Base-by-base conservation (phyloP, 2,329 filamentous ascomycete species). In the Ascochyta viciae-villosae region DNA sequence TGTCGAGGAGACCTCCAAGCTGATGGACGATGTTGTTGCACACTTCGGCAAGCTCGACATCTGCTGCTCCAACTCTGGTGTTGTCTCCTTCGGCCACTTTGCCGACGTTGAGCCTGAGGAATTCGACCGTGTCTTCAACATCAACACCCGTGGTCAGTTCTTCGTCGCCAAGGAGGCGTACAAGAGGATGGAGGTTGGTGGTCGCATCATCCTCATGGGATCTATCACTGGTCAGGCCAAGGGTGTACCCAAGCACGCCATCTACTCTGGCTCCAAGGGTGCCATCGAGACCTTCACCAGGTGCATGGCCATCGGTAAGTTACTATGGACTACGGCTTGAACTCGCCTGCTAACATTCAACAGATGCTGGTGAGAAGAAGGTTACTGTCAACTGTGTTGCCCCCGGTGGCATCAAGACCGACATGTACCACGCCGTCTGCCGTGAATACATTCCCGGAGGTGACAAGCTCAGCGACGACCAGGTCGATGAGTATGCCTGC, bases 21-120 rank as follows among this genome's bases (percentile, higher is more conserved):
- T 91, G 64, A 89, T 91, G 79, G 81, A 84, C 54, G 75, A 88
- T 70, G 87, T 87, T 50, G 80, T 87, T 60, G 77, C 79, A 64
- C 80, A 84, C 74, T 91, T 87, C 70, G 87, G 87, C 74, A 82
- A 85, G 74, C 81, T 90, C 69, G 81, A 90, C 77, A 88, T 90
- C 65, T 87, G 88, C 68, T 86, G 85, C 81, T 89, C 85, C 71
- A 90, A 90, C 81, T 86, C 84, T 41, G 87, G 82, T 62, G 82
- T 83, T 50, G 81, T 83, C 33, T 79, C 78, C 40, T 83, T 83
- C 70, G 81, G 81, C 56, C 81, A 83, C 73, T 72, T 83, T 64
- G 81, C 82, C 73, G 81, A 83, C 57, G 81, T 83, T 41, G 79
- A 78, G 41, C 80, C 82, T 71, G 82, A 83, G 72, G 79, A 83